phyloP scores from a whole-genome alignment of 2,329 filamentous ascomycete genomes.

The Colletotrichum aenigma region DNA sequence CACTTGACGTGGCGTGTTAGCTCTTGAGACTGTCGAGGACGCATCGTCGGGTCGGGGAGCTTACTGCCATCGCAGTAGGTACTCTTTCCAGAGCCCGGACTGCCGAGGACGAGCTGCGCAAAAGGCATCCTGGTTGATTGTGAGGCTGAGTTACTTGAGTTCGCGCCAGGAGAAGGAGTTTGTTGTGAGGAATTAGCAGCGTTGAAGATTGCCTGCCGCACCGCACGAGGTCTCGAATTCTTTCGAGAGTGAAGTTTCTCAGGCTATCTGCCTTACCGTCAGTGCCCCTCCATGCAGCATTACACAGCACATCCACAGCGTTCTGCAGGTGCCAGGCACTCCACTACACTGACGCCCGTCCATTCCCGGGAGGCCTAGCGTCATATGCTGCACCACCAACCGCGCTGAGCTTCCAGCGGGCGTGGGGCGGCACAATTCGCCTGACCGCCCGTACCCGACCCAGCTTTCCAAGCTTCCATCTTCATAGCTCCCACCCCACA shows the following conservation, averaged over 20 bases:
- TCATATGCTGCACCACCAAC: slow-evolving; percentile 11
- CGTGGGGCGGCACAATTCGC: slow-evolving; percentile 14
- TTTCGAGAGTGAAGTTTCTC: slow-evolving; percentile 5
- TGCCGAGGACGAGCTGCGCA: slow-evolving; percentile 86
- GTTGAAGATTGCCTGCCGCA: not conserved
- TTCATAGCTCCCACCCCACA: slow-evolving; percentile 15
- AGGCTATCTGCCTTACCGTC: not conserved
- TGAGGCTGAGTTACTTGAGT: not conserved
- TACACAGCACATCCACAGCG: not conserved
- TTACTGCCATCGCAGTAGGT: slow-evolving; percentile 96
- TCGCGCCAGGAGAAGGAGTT: not conserved
- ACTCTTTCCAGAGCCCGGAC: slow-evolving; percentile 93
- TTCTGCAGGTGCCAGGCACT: not conserved
- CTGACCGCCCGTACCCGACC: slow-evolving; percentile 14
- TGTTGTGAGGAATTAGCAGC: not conserved
- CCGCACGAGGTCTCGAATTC: not conserved
- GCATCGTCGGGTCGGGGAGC: slow-evolving; percentile 27
- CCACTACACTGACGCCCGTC: not conserved
- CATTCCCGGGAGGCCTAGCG: not conserved
- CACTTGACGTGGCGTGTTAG: slow-evolving; percentile 54
- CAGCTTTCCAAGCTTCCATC: slow-evolving; percentile 10
- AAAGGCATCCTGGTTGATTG: slow-evolving; percentile 55
- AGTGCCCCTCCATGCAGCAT: slow-evolving; percentile 14
- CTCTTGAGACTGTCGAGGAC: not conserved
- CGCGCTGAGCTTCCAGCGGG: not conserved